Evolutionary conservation across 2,329 filamentous ascomycete species (phyloP).

Genomic region (Botrytis fragariae): DNA sequence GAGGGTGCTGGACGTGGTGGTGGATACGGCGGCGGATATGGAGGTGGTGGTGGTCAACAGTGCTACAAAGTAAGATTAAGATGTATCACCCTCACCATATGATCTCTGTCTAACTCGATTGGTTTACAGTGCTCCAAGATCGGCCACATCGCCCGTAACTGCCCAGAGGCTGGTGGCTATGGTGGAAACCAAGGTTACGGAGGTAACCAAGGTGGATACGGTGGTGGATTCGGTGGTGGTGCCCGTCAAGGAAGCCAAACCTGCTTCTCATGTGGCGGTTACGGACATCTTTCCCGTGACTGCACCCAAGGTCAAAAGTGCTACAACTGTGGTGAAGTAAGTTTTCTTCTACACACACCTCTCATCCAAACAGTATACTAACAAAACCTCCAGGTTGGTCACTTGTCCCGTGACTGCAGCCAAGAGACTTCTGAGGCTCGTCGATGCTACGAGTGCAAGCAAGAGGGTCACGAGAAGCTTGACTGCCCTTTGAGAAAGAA

Average conservation of each 20-base stretch:
- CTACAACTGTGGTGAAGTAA: constrained; percentile 97
- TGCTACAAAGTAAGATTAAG: constrained; percentile 71
- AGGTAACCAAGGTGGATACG: constrained; percentile 40
- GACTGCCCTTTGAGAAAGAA: constrained; percentile 63
- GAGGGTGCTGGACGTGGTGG: constrained; percentile 37
- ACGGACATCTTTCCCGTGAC: constrained; percentile 93
- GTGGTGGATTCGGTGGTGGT: constrained; percentile 43
- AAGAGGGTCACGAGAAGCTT: constrained; percentile 67
- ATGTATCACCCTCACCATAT: constrained; percentile 6
- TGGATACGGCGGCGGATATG: constrained; percentile 37
- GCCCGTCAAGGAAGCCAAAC: constrained; percentile 68
- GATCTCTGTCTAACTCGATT: constrained; percentile 19
- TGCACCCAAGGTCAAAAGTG: constrained; percentile 99
- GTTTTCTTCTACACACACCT: constrained; percentile 50
- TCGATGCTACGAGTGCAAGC: constrained; percentile 96
- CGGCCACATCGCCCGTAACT: constrained; percentile 94
- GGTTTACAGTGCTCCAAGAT: constrained; percentile 78
- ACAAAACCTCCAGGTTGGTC: constrained; percentile 14
- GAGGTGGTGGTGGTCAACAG: constrained; percentile 56
- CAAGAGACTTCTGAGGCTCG: constrained; percentile 88
- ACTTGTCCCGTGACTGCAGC: constrained; percentile 73
- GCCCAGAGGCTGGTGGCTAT: constrained; percentile 57
- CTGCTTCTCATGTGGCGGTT: constrained; percentile 97
- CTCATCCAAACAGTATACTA: background rate
- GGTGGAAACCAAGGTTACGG: constrained; percentile 41